These are phyloP conservation scores for Chaetomidium leptoderma DNA, from an alignment of 495 filamentous ascomycete genomes.

Conservation along the genomic window DNA sequence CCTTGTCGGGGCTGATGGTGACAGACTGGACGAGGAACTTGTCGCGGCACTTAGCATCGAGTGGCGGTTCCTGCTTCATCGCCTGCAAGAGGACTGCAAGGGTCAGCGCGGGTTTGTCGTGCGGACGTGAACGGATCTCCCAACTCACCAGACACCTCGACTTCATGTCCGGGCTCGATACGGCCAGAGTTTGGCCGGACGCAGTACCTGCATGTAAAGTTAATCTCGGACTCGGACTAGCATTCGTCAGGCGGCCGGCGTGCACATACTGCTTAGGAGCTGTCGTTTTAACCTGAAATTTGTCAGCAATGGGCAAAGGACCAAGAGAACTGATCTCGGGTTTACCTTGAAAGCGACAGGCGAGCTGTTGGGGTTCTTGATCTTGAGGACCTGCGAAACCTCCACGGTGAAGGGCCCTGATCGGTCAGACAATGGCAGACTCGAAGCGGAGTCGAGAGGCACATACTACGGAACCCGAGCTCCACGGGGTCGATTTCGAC, in stretches of 20 bases:
- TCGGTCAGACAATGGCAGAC: slow-evolving; percentile 23
- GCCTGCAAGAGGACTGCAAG: slow-evolving; percentile 82
- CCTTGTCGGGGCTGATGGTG: slow-evolving; percentile 74
- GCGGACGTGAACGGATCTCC: background rate
- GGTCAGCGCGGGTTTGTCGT: slow-evolving; percentile 12
- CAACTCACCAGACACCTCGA: slow-evolving; percentile 84
- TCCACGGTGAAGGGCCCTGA: slow-evolving; percentile 89
- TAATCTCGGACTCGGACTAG: background rate
- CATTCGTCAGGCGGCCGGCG: background rate
- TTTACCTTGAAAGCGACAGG: slow-evolving; percentile 95
- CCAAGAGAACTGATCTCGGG: slow-evolving; percentile 12
- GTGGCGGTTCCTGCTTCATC: slow-evolving; percentile 90
- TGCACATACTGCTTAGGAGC: slow-evolving; percentile 90
- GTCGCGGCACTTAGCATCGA: slow-evolving; percentile 85
- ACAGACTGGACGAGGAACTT: slow-evolving; percentile 98
- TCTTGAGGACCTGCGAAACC: slow-evolving; percentile 76
- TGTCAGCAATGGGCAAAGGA: background rate
- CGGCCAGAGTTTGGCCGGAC: slow-evolving; percentile 95
- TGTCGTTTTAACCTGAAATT: slow-evolving; percentile 92
- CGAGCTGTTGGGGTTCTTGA: slow-evolving; percentile 72
- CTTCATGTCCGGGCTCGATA: slow-evolving; percentile 79
- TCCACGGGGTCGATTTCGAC: slow-evolving; percentile 87
- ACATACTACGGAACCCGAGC: slow-evolving; percentile 88
- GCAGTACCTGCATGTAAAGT: slow-evolving; percentile 68
- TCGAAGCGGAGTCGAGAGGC: slow-evolving; percentile 2